Conservation (phyloP, 305 asterid species). For the Plantago coronopus region DNA sequence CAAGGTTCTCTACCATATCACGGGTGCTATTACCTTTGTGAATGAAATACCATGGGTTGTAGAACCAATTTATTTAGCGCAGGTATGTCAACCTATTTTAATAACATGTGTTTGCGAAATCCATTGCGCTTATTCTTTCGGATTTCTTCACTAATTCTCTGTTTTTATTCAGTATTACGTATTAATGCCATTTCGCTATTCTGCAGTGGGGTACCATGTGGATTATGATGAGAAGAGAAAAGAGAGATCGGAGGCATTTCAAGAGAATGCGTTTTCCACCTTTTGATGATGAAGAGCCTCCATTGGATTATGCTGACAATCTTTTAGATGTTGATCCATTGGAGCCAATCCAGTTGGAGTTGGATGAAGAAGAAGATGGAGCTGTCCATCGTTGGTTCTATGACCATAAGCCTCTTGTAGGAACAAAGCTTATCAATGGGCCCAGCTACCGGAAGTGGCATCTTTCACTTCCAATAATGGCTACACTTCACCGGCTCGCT, state of each 20-base stretch:
- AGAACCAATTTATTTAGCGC: slow-evolving; percentile 96
- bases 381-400: slow-evolving; percentile 98
- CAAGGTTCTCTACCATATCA: slow-evolving; percentile 92
- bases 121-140: not conserved
- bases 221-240: slow-evolving; percentile 99
- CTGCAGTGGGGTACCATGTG: slow-evolving; percentile 99
- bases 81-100: slow-evolving; percentile 40
- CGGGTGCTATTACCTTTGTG: slow-evolving; percentile 97
- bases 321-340: slow-evolving; percentile 94
- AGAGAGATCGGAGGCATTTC: slow-evolving; percentile 96
- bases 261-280: slow-evolving; percentile 99
- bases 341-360: slow-evolving; percentile 96
- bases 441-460: slow-evolving; percentile 99
- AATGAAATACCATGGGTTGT: slow-evolving; percentile 99
- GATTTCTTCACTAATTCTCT: not conserved
- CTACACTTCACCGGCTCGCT: slow-evolving; percentile 95
- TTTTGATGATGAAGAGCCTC: slow-evolving; percentile 99
- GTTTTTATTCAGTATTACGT: too few relatives aligned
- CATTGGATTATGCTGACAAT: slow-evolving; percentile 96
- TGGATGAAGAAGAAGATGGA: slow-evolving; percentile 98
- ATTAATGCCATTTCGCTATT: slow-evolving; percentile 9
- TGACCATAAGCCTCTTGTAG: slow-evolving; percentile 98
- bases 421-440: slow-evolving; percentile 94
- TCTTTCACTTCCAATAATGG: slow-evolving; percentile 97
- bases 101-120: not conserved